Evolutionary conservation across 2,329 filamentous ascomycete genomes (phyloP).

Genomic region (Fusarium graminum): DNA sequence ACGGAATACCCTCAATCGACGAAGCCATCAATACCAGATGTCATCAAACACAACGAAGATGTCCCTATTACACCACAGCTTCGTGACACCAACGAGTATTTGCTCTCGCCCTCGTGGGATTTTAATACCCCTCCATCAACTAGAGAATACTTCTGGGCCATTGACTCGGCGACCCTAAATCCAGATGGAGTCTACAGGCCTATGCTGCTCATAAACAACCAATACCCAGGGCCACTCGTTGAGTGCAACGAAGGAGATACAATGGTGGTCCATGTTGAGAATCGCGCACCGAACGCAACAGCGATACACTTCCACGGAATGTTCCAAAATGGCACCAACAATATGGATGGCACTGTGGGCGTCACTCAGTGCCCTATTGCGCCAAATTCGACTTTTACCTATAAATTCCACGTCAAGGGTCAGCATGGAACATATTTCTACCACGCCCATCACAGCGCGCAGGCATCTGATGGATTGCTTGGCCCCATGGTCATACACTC

Average conservation of each 20-base stretch:
- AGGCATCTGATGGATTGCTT: constrained; percentile 77
- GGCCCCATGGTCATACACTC: constrained; percentile 76
- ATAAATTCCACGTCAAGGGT: constrained; percentile 72
- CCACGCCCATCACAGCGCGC: constrained; percentile 74
- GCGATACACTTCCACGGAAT: constrained; percentile 83
- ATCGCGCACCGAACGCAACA: constrained; percentile 74
- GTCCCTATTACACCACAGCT: constrained; percentile 44
- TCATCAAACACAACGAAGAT: constrained; percentile 46
- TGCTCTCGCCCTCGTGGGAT: constrained; percentile 70
- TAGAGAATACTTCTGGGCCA: constrained; percentile 71
- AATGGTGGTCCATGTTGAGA: constrained; percentile 76
- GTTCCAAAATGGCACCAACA: constrained; percentile 80
- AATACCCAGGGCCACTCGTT: constrained; percentile 80
- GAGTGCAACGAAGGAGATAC: constrained; percentile 80
- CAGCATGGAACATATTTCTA: constrained; percentile 69
- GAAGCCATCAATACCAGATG: background rate
- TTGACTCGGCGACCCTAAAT: constrained; percentile 68
- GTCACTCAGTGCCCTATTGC: constrained; percentile 77
- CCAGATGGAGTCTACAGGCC: constrained; percentile 70
- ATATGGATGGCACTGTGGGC: constrained; percentile 79
- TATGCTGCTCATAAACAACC: constrained; percentile 79
- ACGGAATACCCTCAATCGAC: constrained; percentile 10
- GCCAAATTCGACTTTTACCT: constrained; percentile 72
- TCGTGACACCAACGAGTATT: constrained; percentile 63
- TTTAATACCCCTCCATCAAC: constrained; percentile 61